These are phyloP conservation scores for Hsuehochloa calcarea DNA, from an alignment of 176 grass and related monocot species.

Conservation along the genomic window DNA sequence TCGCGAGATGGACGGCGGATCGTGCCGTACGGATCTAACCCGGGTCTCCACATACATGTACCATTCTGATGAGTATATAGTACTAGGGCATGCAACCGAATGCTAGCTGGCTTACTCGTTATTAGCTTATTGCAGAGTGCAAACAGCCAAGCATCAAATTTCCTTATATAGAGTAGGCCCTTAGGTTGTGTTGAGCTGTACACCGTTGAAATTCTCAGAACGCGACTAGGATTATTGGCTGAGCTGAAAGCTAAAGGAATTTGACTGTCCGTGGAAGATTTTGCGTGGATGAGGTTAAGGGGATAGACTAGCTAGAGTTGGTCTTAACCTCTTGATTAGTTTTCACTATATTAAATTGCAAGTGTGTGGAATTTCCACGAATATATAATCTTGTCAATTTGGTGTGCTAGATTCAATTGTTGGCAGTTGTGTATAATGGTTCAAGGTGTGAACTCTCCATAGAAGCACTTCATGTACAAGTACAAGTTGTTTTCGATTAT, in stretches of 20 bases:
- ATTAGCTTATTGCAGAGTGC: neutral
- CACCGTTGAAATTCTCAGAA: neutral
- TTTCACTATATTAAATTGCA: neutral
- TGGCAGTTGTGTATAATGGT: neutral
- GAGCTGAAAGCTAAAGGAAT: neutral
- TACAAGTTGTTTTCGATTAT: neutral
- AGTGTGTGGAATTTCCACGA: neutral
- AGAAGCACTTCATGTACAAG: neutral
- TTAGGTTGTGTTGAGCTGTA: neutral
- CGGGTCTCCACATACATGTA: no score
- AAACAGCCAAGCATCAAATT: neutral
- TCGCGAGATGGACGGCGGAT: no score
- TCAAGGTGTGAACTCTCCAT: neutral
- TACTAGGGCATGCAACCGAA: neutral
- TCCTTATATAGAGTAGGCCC: neutral
- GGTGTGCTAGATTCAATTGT: neutral
- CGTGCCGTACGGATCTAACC: no score
- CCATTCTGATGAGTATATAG: neutral
- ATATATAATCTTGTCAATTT: neutral
- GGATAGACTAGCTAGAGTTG: neutral
- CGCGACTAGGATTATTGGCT: neutral
- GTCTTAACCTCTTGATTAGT: neutral
- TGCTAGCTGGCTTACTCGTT: neutral
- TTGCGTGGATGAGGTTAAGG: neutral
- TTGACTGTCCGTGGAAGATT: neutral